Percentiles rank a stretch among this genome's conserved stretches.
Conservation (phyloP, 2,329 filamentous ascomycete genomes). For the Colletotrichum somersetense region DNA sequence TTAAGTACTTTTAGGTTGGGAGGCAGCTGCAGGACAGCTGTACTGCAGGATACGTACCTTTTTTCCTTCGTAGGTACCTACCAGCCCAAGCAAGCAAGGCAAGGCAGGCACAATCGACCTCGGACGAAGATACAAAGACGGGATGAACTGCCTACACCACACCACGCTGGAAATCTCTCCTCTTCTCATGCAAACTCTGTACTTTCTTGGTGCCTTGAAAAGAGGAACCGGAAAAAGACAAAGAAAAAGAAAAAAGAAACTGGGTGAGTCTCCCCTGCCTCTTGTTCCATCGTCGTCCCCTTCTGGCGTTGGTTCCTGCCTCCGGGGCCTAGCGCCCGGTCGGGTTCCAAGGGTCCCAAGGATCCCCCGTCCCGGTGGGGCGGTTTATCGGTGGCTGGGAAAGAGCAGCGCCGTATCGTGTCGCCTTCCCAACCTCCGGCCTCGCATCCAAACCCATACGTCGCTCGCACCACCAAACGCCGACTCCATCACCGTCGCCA, state of each 20-base stretch:
- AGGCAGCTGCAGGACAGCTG: slow-evolving; percentile 35
- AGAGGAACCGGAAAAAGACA: no score
- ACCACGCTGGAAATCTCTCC: not conserved
- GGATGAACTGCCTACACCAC: slow-evolving; percentile 20
- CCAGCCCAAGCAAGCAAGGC: no score
- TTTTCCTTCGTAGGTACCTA: not conserved
- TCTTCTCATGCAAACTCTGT: not conserved
- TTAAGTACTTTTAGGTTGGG: slow-evolving; percentile 16
- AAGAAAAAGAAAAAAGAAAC: not conserved
- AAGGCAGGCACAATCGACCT: not conserved
- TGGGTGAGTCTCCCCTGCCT: slow-evolving; percentile 16
- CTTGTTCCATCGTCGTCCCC: slow-evolving; percentile 6
- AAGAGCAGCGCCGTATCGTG: slow-evolving; percentile 18
- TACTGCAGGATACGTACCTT: slow-evolving; percentile 35
- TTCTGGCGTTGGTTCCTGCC: slow-evolving; percentile 33
- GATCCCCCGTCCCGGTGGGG: slow-evolving; percentile 8
- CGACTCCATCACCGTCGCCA: slow-evolving; percentile 8
- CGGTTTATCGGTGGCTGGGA: slow-evolving; percentile 37
- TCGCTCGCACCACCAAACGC: no score
- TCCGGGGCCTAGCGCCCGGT: slow-evolving; percentile 32
- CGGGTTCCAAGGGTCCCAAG: not conserved
- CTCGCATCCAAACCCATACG: no score
- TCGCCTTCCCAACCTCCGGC: slow-evolving; percentile 30
- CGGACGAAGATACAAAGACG: slow-evolving; percentile 21
- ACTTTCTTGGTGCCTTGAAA: not conserved